Evolutionary conservation across 768 basidiomycete genomes (phyloP), one percentile per base, ranked within the genome.

Genomic region (Termitomyces sp.): DNA sequence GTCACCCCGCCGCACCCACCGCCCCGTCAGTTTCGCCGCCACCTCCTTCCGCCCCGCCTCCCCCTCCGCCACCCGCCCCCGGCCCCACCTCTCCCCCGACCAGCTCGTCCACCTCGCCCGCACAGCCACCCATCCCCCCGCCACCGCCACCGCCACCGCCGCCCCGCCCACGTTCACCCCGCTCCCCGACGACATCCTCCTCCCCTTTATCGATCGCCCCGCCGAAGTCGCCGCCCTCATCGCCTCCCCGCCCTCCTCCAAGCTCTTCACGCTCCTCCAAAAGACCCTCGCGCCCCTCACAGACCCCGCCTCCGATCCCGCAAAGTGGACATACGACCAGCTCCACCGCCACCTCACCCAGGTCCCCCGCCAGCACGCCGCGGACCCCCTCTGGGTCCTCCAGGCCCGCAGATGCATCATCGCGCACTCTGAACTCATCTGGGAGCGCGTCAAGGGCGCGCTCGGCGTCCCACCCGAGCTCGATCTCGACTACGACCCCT

Each of bases 401-500:
- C 81, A 82, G 10, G 82, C 86, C 0, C 85, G 92, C n/a, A 80
- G 79, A 56, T 93, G 92, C 65, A 82, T 96, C 65, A 77, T 89
- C 23, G 73, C 82, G 28, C 87, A 87, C 63, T 89, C 86, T 14
- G 93, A 95, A 67, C 83, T 93, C 43, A 87, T 95, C 57, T 97
- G 94, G 94, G 93, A 95, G 70, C 83, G 93, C 58, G 76, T 95
- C 67, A 95, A 94, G 66, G 88, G 85, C 33, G 93, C 91, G 0
- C 76, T 97, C 1, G 94, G 94, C 5, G 87, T 94, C 5, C 93
- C 94, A 10, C 88, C 87, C 0, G 93, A 95, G 66, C 77, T 95
- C 23, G 88, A 92, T 63, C 72, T 85, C 35, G 86, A 89, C 48
- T 80, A 79, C 30, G 72, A 75, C 14, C 51, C 62, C 33, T 55